A percentile compares a stretch with the other conserved stretches of the same genome.
Conservation (phyloP, 345 rosid species). For the Hypericum perforatum region DNA sequence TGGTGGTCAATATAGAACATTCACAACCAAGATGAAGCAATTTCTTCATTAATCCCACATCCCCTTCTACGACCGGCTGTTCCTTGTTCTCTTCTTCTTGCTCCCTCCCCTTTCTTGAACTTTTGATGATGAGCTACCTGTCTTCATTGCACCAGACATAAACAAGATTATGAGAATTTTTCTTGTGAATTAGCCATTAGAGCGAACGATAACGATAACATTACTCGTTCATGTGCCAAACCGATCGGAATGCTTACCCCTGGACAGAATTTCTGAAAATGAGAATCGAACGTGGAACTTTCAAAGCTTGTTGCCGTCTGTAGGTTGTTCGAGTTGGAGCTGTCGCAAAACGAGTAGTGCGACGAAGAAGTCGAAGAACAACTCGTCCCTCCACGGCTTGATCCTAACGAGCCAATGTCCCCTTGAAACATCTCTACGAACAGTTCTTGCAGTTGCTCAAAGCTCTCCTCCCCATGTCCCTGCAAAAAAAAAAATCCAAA, state of each 20-base stretch:
- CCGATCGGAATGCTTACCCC: slow-evolving; percentile 40
- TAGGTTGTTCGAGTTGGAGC: slow-evolving; percentile 21
- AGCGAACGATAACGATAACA: not conserved
- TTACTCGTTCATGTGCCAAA: no score
- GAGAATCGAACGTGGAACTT: slow-evolving; percentile 27
- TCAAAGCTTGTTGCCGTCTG: slow-evolving; percentile 24
- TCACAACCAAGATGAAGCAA: no score
- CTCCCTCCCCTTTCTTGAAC: slow-evolving; percentile 35
- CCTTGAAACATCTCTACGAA: slow-evolving; percentile 72
- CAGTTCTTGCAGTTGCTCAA: slow-evolving; percentile 61
- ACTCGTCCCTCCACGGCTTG: slow-evolving; percentile 13
- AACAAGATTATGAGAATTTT: not conserved
- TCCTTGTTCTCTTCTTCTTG: slow-evolving; percentile 22
- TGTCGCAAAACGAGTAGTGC: slow-evolving; percentile 28
- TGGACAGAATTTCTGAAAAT: slow-evolving; percentile 41
- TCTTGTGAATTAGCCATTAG: not conserved
- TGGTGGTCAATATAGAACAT: no score
- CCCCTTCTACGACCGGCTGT: slow-evolving; percentile 25
- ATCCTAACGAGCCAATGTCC: slow-evolving; percentile 33
- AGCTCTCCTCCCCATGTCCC: slow-evolving; percentile 56
- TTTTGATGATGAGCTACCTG: slow-evolving; percentile 51
- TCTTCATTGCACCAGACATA: slow-evolving; percentile 22
- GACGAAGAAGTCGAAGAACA: slow-evolving; percentile 29
- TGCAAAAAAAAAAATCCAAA: slow-evolving; percentile 12
- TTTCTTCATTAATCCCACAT: no score